A percentile compares a stretch with the other conserved stretches of the same genome.
Conservation (phyloP, 345 rosid species). For the Dimocarpus longan region DNA sequence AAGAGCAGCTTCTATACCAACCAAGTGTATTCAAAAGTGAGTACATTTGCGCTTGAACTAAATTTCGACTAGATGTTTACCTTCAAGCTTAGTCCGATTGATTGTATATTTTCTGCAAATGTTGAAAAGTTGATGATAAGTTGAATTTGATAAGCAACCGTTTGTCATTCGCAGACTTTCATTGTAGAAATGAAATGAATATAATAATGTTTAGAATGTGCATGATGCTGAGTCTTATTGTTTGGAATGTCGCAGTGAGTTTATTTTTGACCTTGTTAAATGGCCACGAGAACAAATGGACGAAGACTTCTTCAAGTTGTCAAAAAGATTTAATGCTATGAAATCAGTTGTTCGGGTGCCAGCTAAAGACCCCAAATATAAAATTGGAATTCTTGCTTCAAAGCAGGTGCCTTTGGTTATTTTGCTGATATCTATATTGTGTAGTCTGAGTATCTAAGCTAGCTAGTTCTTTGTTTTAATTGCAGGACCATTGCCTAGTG, state of each 20-base stretch:
- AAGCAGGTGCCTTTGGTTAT: constrained; percentile 56
- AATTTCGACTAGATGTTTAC: neutral
- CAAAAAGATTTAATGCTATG: constrained; percentile 56
- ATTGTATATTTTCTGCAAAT: constrained; percentile 6
- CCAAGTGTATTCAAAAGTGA: neutral
- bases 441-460: neutral
- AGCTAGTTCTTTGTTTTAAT: constrained; percentile 10
- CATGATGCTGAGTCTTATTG: constrained; percentile 3
- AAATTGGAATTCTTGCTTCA: constrained; percentile 85
- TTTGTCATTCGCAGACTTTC: neutral
- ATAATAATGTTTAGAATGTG: neutral
- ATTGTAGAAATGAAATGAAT: constrained; percentile 8
- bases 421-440: neutral
- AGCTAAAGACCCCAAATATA: constrained; percentile 74
- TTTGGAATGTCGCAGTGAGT: constrained; percentile 51
- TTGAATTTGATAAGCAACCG: neutral
- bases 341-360: constrained; percentile 85
- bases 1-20: constrained; percentile 1
- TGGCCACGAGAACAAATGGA: constrained; percentile 80
- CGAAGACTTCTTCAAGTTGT: constrained; percentile 68
- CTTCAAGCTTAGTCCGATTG: neutral
- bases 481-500: constrained; percentile 87
- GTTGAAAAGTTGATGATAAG: neutral
- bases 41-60: neutral
- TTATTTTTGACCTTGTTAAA: constrained; percentile 68